Evolutionary conservation across 352 stramenopile species (phyloP), one percentile per base, ranked within the genome.

Genomic region (Aphanomyces cochlioides): DNA sequence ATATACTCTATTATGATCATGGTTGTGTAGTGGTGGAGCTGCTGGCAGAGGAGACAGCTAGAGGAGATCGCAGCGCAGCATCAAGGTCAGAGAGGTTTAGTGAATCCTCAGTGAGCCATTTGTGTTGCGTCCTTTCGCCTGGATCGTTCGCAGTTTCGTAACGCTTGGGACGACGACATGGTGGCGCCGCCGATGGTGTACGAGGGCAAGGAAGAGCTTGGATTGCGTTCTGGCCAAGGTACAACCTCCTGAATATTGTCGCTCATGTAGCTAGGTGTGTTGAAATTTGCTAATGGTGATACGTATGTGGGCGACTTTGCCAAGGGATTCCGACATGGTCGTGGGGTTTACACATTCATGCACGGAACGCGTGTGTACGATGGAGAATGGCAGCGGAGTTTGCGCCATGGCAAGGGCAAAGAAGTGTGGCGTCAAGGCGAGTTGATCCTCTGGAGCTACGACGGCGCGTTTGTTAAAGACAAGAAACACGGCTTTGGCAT

Each of bases 221-320:
- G 64, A 6, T 41, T 70, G 43, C 64, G 64, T 5, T 59, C 64
- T 19, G 64, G 64, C 37, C 12, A 12, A 4, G 64, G 64, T 70
- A 28, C 21, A 12, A 7, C n/a, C 48, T 28, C 8, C 5, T 34
- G 12, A 15, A 8, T 59, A 12, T 34, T 38, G 19, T 13, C 37
- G 38, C 34, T 28, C 45, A 19, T 64, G 15, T 15, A 37, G 43
- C 47, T 70, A 39, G 84, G 84, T 7, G 73, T 74, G 58, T 67
- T 92, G 4, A 74, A 77, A 39, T 92, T 92, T 50, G 73, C 72
- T 4, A 92, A 90, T 47, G 84, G 81, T 21, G 84, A 92, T 58
- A 73, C 69, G 40, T 92, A 89, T 68, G 79, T 85, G 34, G 84
- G 84, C n/a, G 74, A 76, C n/a, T 92, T 92, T 58, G 43, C 58